These are phyloP conservation scores for Lactifluus echinatus DNA, from an alignment of 768 basidiomycete species.

Conservation along the genomic window DNA sequence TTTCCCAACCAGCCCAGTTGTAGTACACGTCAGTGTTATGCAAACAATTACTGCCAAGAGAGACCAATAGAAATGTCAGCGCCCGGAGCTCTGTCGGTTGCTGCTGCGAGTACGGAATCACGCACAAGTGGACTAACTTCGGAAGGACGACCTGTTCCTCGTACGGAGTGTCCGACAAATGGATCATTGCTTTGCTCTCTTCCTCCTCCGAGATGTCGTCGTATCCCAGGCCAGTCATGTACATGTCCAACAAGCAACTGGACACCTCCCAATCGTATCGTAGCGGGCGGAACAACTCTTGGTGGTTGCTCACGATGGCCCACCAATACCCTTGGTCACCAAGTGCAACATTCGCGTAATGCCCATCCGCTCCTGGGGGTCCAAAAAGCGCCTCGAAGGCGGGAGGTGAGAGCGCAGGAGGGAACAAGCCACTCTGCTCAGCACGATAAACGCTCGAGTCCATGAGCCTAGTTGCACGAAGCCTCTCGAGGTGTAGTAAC, in stretches of 20 bases:
- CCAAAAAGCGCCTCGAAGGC: conserved; percentile 40
- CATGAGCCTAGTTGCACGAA: conserved; percentile 38
- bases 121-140: conserved; percentile 44
- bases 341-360: conserved; percentile 37
- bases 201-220: conserved; percentile 30
- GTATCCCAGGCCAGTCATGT: conserved; percentile 36
- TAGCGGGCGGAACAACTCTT: conserved; percentile 36
- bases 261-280: conserved; percentile 42
- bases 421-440: conserved; percentile 22
- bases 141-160: conserved; percentile 36
- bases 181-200: conserved; percentile 30
- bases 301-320: conserved; percentile 39
- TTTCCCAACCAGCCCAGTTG: conserved; percentile 40
- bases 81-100: background rate
- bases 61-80: conserved; percentile 8
- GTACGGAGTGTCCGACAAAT: conserved; percentile 33
- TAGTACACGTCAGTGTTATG: conserved; percentile 34
- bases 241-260: conserved; percentile 41
- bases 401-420: conserved; percentile 32
- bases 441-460: conserved; percentile 35
- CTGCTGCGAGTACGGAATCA: conserved; percentile 2
- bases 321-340: conserved; percentile 49
- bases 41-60: conserved; percentile 34
- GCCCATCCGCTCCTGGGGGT: conserved; percentile 29
- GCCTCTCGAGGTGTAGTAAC: conserved; percentile 40